Percentiles rank a stretch among this genome's conserved stretches.
These are phyloP conservation scores for Leishmania mexicana DNA, from an alignment of 208 protist species.

Conservation along the genomic window DNA sequence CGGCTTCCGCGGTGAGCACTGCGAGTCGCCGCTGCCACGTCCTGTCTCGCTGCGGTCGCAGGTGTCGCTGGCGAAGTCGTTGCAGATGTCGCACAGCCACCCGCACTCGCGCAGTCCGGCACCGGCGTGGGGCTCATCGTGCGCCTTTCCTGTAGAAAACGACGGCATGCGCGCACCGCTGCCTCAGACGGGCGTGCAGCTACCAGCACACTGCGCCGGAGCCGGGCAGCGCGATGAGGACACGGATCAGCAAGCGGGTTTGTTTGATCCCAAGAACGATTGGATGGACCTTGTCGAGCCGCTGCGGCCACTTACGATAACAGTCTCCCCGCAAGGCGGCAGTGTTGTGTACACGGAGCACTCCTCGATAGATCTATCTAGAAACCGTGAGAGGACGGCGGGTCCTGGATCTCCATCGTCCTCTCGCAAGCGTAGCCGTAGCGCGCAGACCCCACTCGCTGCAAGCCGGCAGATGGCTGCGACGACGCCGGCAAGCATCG, in stretches of 20 bases:
- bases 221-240: not conserved
- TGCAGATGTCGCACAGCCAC: not conserved
- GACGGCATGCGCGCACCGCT: not conserved
- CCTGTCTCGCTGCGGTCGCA: constrained; percentile 72
- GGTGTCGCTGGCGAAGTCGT: constrained; percentile 17
- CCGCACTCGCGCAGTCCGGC: not conserved
- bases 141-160: not conserved
- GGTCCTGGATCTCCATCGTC: not conserved
- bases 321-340: constrained; percentile 26
- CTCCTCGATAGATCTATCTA: not conserved
- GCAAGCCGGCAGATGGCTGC: not conserved
- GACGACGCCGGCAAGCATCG: constrained; percentile 24
- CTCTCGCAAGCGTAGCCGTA: constrained; percentile 19
- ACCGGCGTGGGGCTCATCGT: no score
- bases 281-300: constrained; percentile 40
- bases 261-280: constrained; percentile 31
- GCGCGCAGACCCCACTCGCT: constrained; percentile 9
- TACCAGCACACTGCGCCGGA: not conserved
- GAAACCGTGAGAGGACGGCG: not conserved
- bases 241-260: constrained; percentile 5
- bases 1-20: not conserved
- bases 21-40: constrained; percentile 51
- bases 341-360: constrained; percentile 26
- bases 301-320: constrained; percentile 31
- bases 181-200: not conserved